These are phyloP conservation scores for Thraustotheca clavata DNA, from an alignment of 352 stramenopile species.

Conservation along the genomic window DNA sequence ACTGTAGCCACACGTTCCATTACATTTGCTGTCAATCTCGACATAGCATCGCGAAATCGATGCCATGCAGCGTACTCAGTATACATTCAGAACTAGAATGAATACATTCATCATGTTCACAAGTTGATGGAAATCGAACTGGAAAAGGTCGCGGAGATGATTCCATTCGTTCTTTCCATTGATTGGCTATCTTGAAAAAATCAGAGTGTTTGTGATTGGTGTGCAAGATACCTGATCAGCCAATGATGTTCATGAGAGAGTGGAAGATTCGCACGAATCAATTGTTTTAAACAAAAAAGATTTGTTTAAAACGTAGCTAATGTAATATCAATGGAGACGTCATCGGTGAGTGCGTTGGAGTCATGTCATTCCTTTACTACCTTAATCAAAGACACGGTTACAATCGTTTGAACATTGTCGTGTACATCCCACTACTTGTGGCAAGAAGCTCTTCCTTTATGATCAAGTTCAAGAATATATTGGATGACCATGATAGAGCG, in stretches of 20 bases:
- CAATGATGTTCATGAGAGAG: not conserved
- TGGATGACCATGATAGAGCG: no score
- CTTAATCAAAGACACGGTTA: no score
- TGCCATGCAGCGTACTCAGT: constrained; percentile 7
- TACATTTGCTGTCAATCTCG: constrained; percentile 18
- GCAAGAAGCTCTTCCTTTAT: no score
- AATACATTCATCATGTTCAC: not conserved
- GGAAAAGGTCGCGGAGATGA: not conserved
- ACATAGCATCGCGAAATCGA: constrained; percentile 7
- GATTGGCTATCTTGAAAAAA: not conserved
- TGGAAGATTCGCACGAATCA: constrained; percentile 12
- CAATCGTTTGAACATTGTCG: no score
- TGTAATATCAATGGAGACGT: constrained; percentile 6
- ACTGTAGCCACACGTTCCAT: not conserved
- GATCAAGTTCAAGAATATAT: no score
- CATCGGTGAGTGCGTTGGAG: no score
- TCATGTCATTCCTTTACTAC: no score
- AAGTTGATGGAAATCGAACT: not conserved
- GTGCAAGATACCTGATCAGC: no score
- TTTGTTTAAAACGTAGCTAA: constrained; percentile 6
- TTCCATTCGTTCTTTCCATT: not conserved
- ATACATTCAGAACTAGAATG: constrained; percentile 9
- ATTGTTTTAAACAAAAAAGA: not conserved
- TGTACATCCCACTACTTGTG: no score
- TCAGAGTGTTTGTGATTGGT: no score